Percentiles rank a stretch among this genome's conserved stretches.
These are phyloP conservation scores for Wickerhamomyces rabaulensis DNA, from an alignment of 805 yeast species.

Conservation along the genomic window DNA sequence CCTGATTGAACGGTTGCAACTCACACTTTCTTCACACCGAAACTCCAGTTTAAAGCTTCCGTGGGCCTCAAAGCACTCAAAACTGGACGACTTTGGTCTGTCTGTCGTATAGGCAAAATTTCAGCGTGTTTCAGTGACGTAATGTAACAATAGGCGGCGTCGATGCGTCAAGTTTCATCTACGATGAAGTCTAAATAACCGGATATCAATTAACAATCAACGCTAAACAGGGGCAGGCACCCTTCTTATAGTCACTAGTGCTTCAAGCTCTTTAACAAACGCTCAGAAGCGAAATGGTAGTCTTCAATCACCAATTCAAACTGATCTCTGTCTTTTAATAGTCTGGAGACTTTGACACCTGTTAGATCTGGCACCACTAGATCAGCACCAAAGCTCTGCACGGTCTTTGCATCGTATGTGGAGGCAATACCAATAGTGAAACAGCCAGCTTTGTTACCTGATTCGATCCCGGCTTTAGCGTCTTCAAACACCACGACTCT, in stretches of 20 bases:
- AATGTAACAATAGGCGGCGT: too few species aligned
- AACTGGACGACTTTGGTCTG: too few species aligned
- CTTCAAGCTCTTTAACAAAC: background rate
- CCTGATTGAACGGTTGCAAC: too few species aligned
- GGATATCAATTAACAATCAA: too few species aligned
- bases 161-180: too few species aligned
- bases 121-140: too few species aligned
- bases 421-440: slow-evolving; percentile 80
- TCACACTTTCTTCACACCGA: too few species aligned
- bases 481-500: slow-evolving; percentile 74
- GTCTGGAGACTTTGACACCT: slow-evolving; percentile 53
- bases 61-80: too few species aligned
- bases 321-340: slow-evolving; percentile 36
- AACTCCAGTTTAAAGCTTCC: too few species aligned
- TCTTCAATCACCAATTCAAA: slow-evolving; percentile 33
- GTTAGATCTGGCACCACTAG: slow-evolving; percentile 70
- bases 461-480: slow-evolving; percentile 83
- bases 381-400: slow-evolving; percentile 71
- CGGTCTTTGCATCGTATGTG: slow-evolving; percentile 61
- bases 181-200: too few species aligned
- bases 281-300: slow-evolving; percentile 18
- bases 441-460: slow-evolving; percentile 83
- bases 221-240: too few species aligned
- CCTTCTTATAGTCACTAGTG: background rate
- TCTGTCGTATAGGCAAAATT: too few species aligned